A percentile compares a stretch with the other conserved stretches of the same genome.
These are phyloP conservation scores for Multifurca ochricompacta DNA, from an alignment of 768 basidiomycete species.

Conservation along the genomic window DNA sequence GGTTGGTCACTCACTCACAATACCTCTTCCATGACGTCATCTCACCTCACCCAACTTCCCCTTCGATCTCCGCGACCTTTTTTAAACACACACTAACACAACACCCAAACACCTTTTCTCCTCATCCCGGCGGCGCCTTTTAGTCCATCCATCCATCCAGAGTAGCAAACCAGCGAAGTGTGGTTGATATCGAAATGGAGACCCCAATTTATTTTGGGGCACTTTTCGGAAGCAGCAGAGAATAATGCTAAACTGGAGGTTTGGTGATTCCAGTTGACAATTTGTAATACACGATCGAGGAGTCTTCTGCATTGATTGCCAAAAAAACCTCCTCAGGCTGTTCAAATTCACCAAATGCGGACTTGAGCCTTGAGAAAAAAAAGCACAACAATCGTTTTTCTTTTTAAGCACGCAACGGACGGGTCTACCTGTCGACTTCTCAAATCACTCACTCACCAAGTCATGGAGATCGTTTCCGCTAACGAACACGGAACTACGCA, in stretches of 20 bases:
- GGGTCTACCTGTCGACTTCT: too few relatives aligned
- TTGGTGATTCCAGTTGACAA: constrained; percentile 11
- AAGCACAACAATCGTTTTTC: too few relatives aligned
- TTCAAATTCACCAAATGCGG: constrained; percentile 8
- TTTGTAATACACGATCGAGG: constrained; percentile 20
- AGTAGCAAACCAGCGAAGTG: too few relatives aligned
- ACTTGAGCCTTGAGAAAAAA: neutral
- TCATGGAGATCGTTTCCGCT: constrained; percentile 10
- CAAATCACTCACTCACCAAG: constrained; percentile 13
- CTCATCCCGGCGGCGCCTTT: too few relatives aligned
- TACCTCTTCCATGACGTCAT: constrained; percentile 5
- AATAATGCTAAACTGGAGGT: constrained; percentile 4
- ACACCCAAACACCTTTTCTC: too few relatives aligned
- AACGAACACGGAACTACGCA: constrained; percentile 11
- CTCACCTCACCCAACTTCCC: neutral
- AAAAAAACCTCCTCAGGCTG: constrained; percentile 9
- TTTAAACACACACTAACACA: too few relatives aligned
- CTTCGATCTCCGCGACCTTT: constrained; percentile 2
- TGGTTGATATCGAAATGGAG: neutral
- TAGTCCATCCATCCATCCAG: too few relatives aligned
- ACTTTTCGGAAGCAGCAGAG: neutral
- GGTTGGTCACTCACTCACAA: too few relatives aligned
- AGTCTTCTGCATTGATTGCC: constrained; percentile 16
- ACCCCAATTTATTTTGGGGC: neutral
- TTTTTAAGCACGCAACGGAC: neutral